Evolutionary conservation across 768 basidiomycete species (phyloP), one percentile per base, ranked within the genome.

Genomic region (Calocybe indica): DNA sequence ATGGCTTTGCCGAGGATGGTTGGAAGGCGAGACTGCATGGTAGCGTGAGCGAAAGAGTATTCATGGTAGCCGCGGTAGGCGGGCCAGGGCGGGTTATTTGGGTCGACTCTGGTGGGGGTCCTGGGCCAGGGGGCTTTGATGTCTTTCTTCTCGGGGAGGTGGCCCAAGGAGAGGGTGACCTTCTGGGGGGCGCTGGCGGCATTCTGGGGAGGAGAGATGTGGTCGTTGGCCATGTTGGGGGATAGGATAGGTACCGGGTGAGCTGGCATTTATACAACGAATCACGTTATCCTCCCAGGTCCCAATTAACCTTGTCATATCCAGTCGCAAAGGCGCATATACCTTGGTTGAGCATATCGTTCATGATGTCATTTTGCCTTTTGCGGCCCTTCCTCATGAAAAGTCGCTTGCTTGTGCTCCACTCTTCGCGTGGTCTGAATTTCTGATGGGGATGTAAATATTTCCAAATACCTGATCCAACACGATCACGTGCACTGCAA

Each of bases 1-100:
- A 96, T 93, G 9, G 89, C 94, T 69, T 96, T 97, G 54, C 92
- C 91, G 41, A 96, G 74, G 53, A 97, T 97, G 36, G 94, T 95
- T 2, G 94, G 94, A 22, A 96, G 80, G 40, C 94, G 85, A n/a
- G 87, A 83, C 51, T 91, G 89, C 93, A 96, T 96, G 3, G 93
- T 95, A 31, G 92, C 94, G 67, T 94, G 81, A 35, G 85, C 85
- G 59, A 90, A 90, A 0, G 84, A 89, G 61, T 83, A 88, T 57
- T 88, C 83, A 62, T 84, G 80, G 61, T 89, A 88, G 4, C 86
- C 85, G 37, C 88, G 82, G 64, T 79, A 89, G 0, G 87, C 87
- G 33, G 88, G 87, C 78, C 78, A 89, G 12, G 87, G 87, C 7
- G 87, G 87, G 68, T 89, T 88, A 62, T 89, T 88, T 31, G 86